Conservation (phyloP, 2,329 filamentous ascomycete genomes). For the Aspergillus flavus region DNA sequence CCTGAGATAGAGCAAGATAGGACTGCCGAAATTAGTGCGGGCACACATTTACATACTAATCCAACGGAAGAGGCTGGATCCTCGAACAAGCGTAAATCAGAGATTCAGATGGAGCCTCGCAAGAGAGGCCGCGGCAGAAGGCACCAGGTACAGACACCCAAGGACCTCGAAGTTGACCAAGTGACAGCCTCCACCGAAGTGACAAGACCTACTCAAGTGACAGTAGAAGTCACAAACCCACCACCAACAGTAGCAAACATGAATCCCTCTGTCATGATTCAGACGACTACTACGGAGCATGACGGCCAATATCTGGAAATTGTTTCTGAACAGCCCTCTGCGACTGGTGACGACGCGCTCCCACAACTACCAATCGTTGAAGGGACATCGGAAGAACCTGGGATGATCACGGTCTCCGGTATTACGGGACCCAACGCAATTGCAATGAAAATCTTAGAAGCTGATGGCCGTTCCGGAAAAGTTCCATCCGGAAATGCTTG, state of each 20-base stretch:
- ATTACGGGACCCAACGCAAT: slow-evolving; percentile 34
- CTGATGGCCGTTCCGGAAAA: slow-evolving; percentile 42
- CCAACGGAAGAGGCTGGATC: background rate
- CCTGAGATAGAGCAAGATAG: background rate
- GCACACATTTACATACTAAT: background rate
- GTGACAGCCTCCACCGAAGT: background rate
- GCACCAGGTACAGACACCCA: background rate
- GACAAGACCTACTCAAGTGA: background rate
- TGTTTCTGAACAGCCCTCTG: background rate
- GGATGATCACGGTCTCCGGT: slow-evolving; percentile 32
- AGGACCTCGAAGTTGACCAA: background rate
- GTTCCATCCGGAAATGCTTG: slow-evolving; percentile 43
- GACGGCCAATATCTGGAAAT: background rate
- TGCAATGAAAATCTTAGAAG: slow-evolving; percentile 38
- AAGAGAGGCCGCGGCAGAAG: slow-evolving; percentile 9
- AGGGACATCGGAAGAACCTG: background rate
- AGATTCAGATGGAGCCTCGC: slow-evolving; percentile 5
- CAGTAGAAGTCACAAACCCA: slow-evolving; percentile 2
- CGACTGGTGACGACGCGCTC: slow-evolving; percentile 1
- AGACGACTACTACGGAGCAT: background rate
- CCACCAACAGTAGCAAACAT: background rate
- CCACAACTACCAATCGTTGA: background rate
- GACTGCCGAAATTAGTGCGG: background rate
- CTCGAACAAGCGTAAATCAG: slow-evolving; percentile 20
- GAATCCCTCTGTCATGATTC: background rate